Conservation (phyloP, 805 yeast genomes). For the Nakazawaea laoshanensis region DNA sequence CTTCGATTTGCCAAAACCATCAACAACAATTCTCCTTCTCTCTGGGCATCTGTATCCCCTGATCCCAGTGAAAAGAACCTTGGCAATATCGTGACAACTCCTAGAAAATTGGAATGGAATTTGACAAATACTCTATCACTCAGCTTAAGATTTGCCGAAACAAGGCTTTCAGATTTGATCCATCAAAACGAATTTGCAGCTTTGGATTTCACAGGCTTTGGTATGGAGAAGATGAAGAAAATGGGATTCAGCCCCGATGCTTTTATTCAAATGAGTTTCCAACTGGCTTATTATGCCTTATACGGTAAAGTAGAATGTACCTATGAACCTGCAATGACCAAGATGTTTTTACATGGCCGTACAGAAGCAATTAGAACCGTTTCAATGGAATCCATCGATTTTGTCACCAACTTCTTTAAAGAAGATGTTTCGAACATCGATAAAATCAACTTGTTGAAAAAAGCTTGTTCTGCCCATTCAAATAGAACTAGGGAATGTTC, state of each 20-base stretch:
- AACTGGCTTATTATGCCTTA: slow-evolving; percentile 83
- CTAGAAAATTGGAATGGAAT: slow-evolving; percentile 85
- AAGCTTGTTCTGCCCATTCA: slow-evolving; percentile 67
- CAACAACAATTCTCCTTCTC: slow-evolving; percentile 64
- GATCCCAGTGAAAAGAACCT: slow-evolving; percentile 33
- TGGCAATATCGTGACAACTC: slow-evolving; percentile 53
- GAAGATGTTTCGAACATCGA: slow-evolving; percentile 44
- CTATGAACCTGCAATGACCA: slow-evolving; percentile 96
- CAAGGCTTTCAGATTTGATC: slow-evolving; percentile 77
- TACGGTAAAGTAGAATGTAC: slow-evolving; percentile 92
- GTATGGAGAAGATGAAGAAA: slow-evolving; percentile 69
- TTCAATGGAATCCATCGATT: slow-evolving; percentile 67
- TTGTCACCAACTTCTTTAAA: slow-evolving; percentile 81
- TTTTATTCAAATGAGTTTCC: slow-evolving; percentile 88
- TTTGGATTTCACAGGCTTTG: slow-evolving; percentile 64
- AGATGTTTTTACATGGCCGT: slow-evolving; percentile 78
- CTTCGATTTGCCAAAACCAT: slow-evolving; percentile 78
- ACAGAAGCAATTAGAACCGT: slow-evolving; percentile 90
- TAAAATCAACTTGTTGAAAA: slow-evolving; percentile 50
- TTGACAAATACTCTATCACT: slow-evolving; percentile 69
- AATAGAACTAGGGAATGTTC: slow-evolving; percentile 61
- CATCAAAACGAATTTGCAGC: slow-evolving; percentile 84
- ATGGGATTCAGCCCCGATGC: slow-evolving; percentile 94
- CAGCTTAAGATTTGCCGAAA: slow-evolving; percentile 84
- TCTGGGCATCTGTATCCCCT: slow-evolving; percentile 53